Conservation (phyloP, 345 rosid genomes). For the Ricinus communis region DNA sequence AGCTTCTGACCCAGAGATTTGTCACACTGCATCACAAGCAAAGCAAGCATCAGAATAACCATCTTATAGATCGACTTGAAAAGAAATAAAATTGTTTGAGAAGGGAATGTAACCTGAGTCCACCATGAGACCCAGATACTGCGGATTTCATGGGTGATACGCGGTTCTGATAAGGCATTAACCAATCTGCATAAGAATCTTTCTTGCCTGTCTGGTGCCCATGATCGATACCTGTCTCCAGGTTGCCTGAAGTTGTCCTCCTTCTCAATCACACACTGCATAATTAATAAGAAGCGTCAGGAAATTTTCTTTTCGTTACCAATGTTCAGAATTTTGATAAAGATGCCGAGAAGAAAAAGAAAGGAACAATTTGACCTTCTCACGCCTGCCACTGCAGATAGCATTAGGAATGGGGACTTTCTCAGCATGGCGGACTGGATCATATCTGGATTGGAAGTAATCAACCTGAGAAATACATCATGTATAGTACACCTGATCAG, state of each 20-base stretch:
- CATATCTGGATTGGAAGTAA: slow-evolving; percentile 88
- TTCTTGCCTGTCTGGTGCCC: slow-evolving; percentile 89
- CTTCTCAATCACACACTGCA: slow-evolving; percentile 72
- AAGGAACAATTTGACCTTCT: slow-evolving; percentile 49
- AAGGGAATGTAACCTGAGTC: slow-evolving; percentile 52
- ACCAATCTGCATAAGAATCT: slow-evolving; percentile 73
- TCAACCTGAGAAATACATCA: slow-evolving; percentile 53
- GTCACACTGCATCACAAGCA: slow-evolving; percentile 46
- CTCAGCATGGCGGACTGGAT: slow-evolving; percentile 79
- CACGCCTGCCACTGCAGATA: slow-evolving; percentile 67
- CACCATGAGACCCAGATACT: slow-evolving; percentile 90
- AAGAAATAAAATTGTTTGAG: not conserved
- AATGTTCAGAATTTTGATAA: not conserved
- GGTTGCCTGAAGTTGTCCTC: slow-evolving; percentile 95
- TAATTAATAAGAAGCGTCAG: slow-evolving; percentile 6
- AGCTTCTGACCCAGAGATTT: slow-evolving; percentile 76
- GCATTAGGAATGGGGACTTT: slow-evolving; percentile 53
- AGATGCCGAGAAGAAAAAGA: not conserved
- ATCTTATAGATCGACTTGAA: not conserved
- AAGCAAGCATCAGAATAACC: not conserved
- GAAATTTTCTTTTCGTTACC: not conserved
- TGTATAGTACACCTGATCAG: not conserved
- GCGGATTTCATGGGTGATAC: slow-evolving; percentile 81
- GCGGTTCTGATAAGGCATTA: slow-evolving; percentile 73
- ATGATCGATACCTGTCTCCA: slow-evolving; percentile 88